Conservation (phyloP, 164 flowering plant genomes). For the Berberis vulgaris region DNA sequence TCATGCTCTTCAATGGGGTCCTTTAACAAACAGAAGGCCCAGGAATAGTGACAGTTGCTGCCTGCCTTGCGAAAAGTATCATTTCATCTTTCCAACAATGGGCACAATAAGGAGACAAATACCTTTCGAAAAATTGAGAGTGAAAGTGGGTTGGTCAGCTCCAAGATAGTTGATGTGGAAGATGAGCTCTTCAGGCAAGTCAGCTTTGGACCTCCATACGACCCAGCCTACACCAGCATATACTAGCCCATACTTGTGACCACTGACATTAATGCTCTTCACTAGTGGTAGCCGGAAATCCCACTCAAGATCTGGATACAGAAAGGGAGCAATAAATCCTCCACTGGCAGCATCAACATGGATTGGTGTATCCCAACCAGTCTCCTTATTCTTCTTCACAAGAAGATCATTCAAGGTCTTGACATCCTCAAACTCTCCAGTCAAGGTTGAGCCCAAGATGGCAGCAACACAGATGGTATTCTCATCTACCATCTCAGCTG, state of each 20-base stretch:
- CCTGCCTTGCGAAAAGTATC: neutral
- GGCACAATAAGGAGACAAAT: neutral
- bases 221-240: conserved; percentile 29
- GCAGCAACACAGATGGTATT: conserved; percentile 30
- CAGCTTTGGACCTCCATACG: conserved; percentile 25
- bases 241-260: conserved; percentile 26
- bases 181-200: conserved; percentile 23
- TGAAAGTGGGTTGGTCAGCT: conserved; percentile 28
- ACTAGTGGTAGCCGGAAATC: conserved; percentile 23
- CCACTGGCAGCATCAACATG: conserved; percentile 37
- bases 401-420: conserved; percentile 26
- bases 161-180: conserved; percentile 28
- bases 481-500: conserved; percentile 26
- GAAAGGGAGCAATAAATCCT: conserved; percentile 27
- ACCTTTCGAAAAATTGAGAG: conserved; percentile 33
- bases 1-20: too few species aligned
- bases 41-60: neutral
- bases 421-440: conserved; percentile 30
- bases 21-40: neutral
- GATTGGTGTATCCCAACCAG: conserved; percentile 33
- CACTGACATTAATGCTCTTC: conserved; percentile 26
- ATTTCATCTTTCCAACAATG: neutral
- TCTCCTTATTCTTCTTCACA: conserved; percentile 17
- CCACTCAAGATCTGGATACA: conserved; percentile 27
- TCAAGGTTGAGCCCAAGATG: conserved; percentile 29